Percentiles rank a stretch among this genome's conserved stretches.
Evolutionary conservation across 75 land plant genomes (phyloP).

Genomic region (Sequoiadendron giganteum): DNA sequence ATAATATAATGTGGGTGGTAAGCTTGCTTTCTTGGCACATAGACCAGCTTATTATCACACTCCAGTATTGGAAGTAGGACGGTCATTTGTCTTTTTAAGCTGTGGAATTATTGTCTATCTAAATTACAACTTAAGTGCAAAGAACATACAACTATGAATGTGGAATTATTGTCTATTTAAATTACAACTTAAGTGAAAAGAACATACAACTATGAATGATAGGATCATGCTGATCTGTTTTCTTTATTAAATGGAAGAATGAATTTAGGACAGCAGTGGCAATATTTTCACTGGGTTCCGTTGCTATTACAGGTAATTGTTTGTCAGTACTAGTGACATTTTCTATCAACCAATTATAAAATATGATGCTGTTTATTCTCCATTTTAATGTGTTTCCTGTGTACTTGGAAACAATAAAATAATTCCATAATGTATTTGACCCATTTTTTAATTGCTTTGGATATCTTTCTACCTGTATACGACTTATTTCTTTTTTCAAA

Average conservation of each 20-base stretch:
- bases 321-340: neutral
- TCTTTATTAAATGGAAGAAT: neutral
- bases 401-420: neutral
- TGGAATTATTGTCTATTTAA: no score
- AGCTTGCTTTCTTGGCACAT: neutral
- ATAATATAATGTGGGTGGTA: neutral
- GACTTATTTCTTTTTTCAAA: neutral
- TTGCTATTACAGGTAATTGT: neutral
- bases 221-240: neutral
- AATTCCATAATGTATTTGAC: neutral
- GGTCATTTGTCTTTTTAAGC: neutral
- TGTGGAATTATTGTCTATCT: neutral
- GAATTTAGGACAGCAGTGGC: neutral
- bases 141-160: no score
- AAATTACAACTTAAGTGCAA: no score
- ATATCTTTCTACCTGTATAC: neutral
- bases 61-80: neutral
- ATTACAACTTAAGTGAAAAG: neutral
- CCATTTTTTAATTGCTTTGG: neutral
- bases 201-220: neutral
- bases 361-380: neutral
- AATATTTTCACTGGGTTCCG: neutral
- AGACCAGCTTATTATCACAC: neutral
- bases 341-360: neutral
- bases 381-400: neutral